Percentiles rank a stretch among this genome's conserved stretches.
These are phyloP conservation scores for Plasmodium knowlesi DNA, from an alignment of 169 alveolate genomes.

Conservation along the genomic window DNA sequence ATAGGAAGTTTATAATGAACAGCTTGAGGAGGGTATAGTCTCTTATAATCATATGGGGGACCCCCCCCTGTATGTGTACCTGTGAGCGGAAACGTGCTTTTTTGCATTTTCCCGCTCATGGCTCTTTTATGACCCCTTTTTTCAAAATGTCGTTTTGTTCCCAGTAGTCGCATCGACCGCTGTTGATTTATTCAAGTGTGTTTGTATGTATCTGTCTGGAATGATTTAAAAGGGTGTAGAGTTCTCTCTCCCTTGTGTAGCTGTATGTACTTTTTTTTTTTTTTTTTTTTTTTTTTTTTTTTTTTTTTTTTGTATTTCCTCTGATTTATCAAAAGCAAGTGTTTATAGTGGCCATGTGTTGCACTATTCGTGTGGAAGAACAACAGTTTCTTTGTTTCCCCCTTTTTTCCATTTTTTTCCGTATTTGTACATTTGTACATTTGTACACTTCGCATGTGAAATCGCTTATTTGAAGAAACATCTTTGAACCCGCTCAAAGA, in stretches of 20 bases:
- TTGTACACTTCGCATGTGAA: neutral
- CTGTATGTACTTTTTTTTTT: no score
- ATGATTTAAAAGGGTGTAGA: neutral
- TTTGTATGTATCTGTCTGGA: neutral
- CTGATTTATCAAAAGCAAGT: neutral
- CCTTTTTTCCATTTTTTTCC: neutral
- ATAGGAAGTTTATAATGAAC: conserved; percentile 29
- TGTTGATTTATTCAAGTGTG: neutral
- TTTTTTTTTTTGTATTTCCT: conserved; percentile 6
- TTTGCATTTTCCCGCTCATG: neutral
- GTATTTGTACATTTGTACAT: neutral
- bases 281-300: no score
- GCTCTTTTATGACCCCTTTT: neutral
- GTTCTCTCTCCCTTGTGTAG: neutral
- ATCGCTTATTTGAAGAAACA: neutral
- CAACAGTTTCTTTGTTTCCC: neutral
- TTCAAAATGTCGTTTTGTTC: neutral
- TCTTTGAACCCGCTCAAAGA: neutral
- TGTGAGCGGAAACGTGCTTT: neutral
- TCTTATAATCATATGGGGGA: neutral
- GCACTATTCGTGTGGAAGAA: neutral
- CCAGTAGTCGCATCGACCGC: neutral
- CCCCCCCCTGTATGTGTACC: neutral
- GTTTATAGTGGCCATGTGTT: neutral
- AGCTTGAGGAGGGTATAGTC: neutral